A percentile compares a stretch with the other conserved stretches of the same genome.
Conservation (phyloP, 768 basidiomycete genomes). For the Mrakia gelida region DNA sequence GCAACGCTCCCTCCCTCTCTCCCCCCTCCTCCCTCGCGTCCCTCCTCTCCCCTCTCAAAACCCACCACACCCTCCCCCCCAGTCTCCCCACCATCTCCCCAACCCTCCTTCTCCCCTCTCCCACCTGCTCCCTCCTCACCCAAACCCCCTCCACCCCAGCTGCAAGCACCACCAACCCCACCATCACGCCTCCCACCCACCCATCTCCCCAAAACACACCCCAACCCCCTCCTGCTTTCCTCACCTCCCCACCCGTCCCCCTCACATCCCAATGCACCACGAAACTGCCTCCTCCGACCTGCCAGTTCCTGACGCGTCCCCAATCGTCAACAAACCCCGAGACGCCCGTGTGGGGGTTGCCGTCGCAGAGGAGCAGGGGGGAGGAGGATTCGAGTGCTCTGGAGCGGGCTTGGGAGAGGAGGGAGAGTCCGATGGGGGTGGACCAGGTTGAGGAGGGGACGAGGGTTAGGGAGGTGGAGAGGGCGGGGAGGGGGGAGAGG, state of each 20-base stretch:
- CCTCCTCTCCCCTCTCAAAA: neutral
- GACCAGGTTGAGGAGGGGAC: conserved; percentile 13
- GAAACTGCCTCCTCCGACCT: conserved; percentile 6
- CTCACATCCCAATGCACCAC: neutral
- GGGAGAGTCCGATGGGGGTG: neutral
- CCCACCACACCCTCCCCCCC: neutral
- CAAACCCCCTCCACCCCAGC: neutral
- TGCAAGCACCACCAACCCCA: neutral
- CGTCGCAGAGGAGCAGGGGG: conserved; percentile 21
- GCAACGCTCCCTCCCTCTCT: neutral
- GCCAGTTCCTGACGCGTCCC: neutral
- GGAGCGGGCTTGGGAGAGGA: conserved; percentile 14
- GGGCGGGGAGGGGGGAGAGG: neutral
- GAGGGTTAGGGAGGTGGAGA: conserved; percentile 6
- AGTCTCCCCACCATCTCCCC: neutral
- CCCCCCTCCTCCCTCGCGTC: neutral
- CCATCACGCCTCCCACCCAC: neutral
- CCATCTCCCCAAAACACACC: neutral
- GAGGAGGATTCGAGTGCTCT: conserved; percentile 13
- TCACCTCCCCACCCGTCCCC: neutral
- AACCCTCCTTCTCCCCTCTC: neutral
- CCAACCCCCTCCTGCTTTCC: neutral
- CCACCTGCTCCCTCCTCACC: neutral
- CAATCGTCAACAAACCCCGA: conserved; percentile 13
- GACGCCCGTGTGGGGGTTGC: neutral